Evolutionary conservation across 225 moss, liverwort and hornwort genomes (phyloP), one percentile per base, ranked within the genome.

Genomic region (Sphagnum contortum): DNA sequence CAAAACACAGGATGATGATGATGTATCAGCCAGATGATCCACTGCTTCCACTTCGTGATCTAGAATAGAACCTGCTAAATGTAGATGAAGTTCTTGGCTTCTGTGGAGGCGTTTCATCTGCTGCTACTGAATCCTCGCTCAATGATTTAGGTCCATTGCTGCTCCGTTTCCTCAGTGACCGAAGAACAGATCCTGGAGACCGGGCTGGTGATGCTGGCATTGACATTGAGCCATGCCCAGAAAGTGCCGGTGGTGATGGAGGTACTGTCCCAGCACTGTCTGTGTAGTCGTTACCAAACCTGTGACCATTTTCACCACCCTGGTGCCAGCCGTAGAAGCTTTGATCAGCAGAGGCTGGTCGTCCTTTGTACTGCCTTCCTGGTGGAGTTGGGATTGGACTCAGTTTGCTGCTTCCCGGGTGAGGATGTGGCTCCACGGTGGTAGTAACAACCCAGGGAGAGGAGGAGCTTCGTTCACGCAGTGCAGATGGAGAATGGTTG

Each of bases 41-140:
- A 45, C 71, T 73, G 75, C 75, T 84, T 66, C 75, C 78, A 56
- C 69, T 81, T 64, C 78, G 57, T 47, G 81, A 78, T 48, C 78
- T 71, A 13, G 84, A 73, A 73, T 84, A 84, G 66, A 84, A 84
- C 8, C 81, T 75, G 56, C 75, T 84, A 78, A 81, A 81, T 44
- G 69, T 81, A 58, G 84, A 74, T 49, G 73, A 66, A 8, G 57
- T 75, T 46, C 76, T 75, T 14, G 47, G 64, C 62, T 68, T 78
- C 51, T 84, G 80, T 55, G 54, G 64, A 3, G 67, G 57, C 9
- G 68, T 73, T 13, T 79, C 73, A 62, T 72, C 80, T 11, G 64
- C 65, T 29, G 29, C 29, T 29, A 29, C 29, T 29, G 29, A 29
- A 12, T 79, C 80, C 2, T 49, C 53, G 1, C 29, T 56, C 6